Evolutionary conservation across 164 flowering plant genomes (phyloP), one percentile per base, ranked within the genome.

Genomic region (Nymphaea thermarum): DNA sequence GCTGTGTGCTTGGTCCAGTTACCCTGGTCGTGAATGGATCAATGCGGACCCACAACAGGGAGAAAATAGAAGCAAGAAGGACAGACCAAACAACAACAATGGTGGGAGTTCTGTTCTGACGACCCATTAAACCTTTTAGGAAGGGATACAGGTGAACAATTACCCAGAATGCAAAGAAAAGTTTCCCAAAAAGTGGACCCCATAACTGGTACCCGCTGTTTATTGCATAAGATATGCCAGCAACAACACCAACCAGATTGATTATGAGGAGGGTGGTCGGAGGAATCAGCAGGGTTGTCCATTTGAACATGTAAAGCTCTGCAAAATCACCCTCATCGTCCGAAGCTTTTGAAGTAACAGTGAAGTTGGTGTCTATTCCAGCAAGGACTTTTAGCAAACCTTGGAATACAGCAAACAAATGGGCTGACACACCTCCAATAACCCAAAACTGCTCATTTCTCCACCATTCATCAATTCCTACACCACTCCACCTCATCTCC

Each of bases 401-500:
- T 78, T 87, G 93, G 86, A 84, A 73, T 41, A 87, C 90, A 3
- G 93, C 93, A 73, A 87, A 87, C 4, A 85, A 84, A 72, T 88
- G 71, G 43, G 71, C 67, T 4, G 71, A 69, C 61, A 64, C 67
- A 53, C 71, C 71, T 18, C 71, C 71, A 64, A 69, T 69, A 61
- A 69, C 71, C 71, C 71, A 69, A 60, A 69, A 69, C 66, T 69
- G 71, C 16, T 69, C 71, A n/a, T 69, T 69, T 43, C 71, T 69
- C 71, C 71, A 69, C 71, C 71, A 69, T 43, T 69, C 94, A 15
- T 88, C 94, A 5, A 88, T 88, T 41, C 94, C 91, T 43, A 88
- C 94, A 4, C 94, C 94, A 59, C 94, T 88, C 94, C 94, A 88
- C 65, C 94, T 70, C 91, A 88, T 85, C 75, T 88, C 94, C 42